phyloP scores from a whole-genome alignment of 345 rosid genomes.

The Toxicodendron radicans region DNA sequence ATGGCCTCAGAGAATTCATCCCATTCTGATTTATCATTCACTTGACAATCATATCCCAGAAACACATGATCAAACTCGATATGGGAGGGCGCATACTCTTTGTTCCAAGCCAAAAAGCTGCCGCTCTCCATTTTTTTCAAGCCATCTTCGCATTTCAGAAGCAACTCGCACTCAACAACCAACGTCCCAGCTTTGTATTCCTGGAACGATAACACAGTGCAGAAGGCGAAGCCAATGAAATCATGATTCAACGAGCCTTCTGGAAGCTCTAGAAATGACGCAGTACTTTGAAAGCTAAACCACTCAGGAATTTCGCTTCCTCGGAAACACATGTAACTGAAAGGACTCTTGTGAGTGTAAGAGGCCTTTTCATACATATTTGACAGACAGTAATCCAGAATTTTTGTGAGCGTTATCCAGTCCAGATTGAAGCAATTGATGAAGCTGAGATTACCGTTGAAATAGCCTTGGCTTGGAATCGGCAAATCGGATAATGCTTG shows the following conservation, averaged over 20 bases:
- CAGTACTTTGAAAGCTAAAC: background rate
- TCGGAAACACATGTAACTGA: background rate
- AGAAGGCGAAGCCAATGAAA: background rate
- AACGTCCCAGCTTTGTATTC: too few species aligned
- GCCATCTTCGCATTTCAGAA: background rate
- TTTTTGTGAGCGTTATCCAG: background rate
- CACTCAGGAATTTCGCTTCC: background rate
- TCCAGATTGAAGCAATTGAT: slow-evolving; percentile 14
- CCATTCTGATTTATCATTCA: background rate
- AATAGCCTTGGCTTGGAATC: background rate
- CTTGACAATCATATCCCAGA: background rate
- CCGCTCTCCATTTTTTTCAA: background rate
- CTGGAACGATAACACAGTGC: background rate
- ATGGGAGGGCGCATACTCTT: background rate
- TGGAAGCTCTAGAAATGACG: background rate
- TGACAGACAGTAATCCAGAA: background rate
- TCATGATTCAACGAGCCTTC: background rate
- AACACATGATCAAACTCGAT: background rate
- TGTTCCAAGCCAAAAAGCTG: background rate
- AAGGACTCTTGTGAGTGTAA: too few species aligned
- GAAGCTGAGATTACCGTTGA: slow-evolving; percentile 7
- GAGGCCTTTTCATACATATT: slow-evolving; percentile 13
- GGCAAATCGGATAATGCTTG: background rate
- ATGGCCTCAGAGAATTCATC: background rate
- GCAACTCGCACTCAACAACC: background rate